Evolutionary conservation across 164 flowering plant genomes (phyloP).

Genomic region (Akebia trifoliata): DNA sequence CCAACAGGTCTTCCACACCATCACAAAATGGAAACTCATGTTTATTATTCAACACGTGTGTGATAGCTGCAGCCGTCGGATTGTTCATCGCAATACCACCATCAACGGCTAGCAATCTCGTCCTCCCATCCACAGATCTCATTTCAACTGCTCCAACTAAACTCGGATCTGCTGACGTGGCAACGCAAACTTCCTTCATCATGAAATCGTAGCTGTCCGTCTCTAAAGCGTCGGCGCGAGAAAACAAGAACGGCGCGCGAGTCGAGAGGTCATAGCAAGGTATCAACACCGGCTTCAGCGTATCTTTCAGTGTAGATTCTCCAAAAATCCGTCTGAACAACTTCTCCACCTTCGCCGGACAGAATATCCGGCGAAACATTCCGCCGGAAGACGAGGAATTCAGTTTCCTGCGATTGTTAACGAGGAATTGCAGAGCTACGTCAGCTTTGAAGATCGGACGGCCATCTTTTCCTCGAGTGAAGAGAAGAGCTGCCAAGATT

Average conservation of each 20-base stretch:
- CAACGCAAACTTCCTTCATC: slow-evolving; percentile 49
- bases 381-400: slow-evolving; percentile 20
- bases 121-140: slow-evolving; percentile 44
- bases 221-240: slow-evolving; percentile 68
- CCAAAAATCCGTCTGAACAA: slow-evolving; percentile 31
- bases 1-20: slow-evolving; percentile 50
- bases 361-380: slow-evolving; percentile 24
- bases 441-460: slow-evolving; percentile 39
- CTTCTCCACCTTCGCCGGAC: slow-evolving; percentile 21
- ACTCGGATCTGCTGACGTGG: slow-evolving; percentile 40
- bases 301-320: slow-evolving; percentile 45
- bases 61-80: slow-evolving; percentile 66
- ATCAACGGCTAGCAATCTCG: slow-evolving; percentile 42
- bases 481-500: slow-evolving; percentile 48
- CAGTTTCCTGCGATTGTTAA: slow-evolving; percentile 22
- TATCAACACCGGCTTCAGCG: slow-evolving; percentile 54
- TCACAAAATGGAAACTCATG: slow-evolving; percentile 58
- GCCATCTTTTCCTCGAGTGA: slow-evolving; percentile 42
- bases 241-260: slow-evolving; percentile 52
- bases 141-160: slow-evolving; percentile 27
- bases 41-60: slow-evolving; percentile 68
- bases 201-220: slow-evolving; percentile 58
- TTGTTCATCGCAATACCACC: slow-evolving; percentile 59
- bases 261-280: slow-evolving; percentile 59
- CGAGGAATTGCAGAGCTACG: slow-evolving; percentile 38